These are phyloP conservation scores for Falciphora oryzae DNA, from an alignment of 2,329 filamentous ascomycete genomes.

Conservation along the genomic window DNA sequence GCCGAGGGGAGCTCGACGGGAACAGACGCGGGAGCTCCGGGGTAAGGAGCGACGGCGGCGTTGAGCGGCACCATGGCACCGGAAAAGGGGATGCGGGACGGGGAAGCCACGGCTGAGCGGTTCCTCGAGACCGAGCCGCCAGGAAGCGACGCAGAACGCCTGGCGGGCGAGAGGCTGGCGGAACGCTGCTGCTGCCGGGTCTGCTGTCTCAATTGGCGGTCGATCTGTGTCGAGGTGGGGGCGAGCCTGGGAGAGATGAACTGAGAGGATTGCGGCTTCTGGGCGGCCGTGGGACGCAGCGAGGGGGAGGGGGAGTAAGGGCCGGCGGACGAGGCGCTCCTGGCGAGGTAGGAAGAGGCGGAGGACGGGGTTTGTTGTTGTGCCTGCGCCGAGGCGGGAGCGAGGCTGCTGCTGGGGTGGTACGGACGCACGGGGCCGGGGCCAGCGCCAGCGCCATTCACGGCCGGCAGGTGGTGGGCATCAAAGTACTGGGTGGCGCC, in stretches of 20 bases:
- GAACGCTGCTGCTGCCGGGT: constrained; percentile 21
- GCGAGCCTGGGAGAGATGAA: constrained; percentile 22
- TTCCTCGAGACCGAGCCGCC: constrained; percentile 10
- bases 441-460: constrained; percentile 11
- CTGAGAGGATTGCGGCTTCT: constrained; percentile 16
- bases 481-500: constrained; percentile 34
- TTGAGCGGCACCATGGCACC: constrained; percentile 7
- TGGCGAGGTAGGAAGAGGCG: background rate
- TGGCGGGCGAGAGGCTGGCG: constrained; percentile 27
- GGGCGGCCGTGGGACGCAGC: constrained; percentile 16
- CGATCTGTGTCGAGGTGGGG: constrained; percentile 18
- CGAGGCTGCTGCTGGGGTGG: background rate
- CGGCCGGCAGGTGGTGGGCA: constrained; percentile 19
- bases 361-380: background rate
- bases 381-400: constrained; percentile 16
- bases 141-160: constrained; percentile 11
- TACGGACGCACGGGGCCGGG: constrained; percentile 10
- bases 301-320: constrained; percentile 18
- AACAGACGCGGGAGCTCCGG: constrained; percentile 9
- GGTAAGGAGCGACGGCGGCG: constrained; percentile 1
- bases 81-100: constrained; percentile 8
- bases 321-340: constrained; percentile 8
- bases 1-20: background rate
- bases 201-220: constrained; percentile 15
- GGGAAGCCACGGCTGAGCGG: constrained; percentile 19